Base-by-base conservation (phyloP, 768 basidiomycete species). In the Lentinula aciculospora region DNA sequence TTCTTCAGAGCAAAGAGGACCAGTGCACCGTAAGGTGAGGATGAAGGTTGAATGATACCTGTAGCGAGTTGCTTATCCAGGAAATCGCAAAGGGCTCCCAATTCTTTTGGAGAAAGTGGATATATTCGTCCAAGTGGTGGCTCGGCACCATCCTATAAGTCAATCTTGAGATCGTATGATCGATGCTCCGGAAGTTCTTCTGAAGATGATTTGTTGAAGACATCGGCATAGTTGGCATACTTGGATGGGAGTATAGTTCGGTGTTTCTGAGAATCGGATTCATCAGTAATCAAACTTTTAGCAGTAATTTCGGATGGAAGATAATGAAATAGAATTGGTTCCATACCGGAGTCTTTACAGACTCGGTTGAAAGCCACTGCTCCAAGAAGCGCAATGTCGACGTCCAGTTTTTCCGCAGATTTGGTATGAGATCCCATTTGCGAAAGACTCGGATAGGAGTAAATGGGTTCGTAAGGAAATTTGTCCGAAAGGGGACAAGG, bases 41-140 rank as follows among this genome's bases (percentile, higher is more conserved):
- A 67, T 0, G 70, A 74, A 13, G 60, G 60, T 0, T 66, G 63
- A 46, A 78, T 77, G 49, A 69, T 71, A 1, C 76, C 77, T 58
- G 68, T 67, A 27, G 58, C 32, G 39, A 77, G 68, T 47, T 77
- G 69, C 12, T 68, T 61, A 17, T 77, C 65, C 27, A 78, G 51
- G 57, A 70, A 80, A 2, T 67, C 66, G 3, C 48, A 34, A 42
- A 80, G 68, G 1, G 64, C 71, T n/a, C 66, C 49, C 3, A 62
- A 68, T 61, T 79, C 74, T 13, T 61, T 57, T 23, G 61, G 55
- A 19, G 65, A 58, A 1, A 78, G 13, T 10, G 19, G 28, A 15
- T 53, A 53, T 8, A 53, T 13, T 5, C 8, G 17, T 5, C 50
- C 32, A 15, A 53, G 31, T 1, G 50, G 50, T 4, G 50, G 50